These are phyloP conservation scores for Kazachstania taianensis DNA, from an alignment of 805 yeast genomes.

Conservation along the genomic window DNA sequence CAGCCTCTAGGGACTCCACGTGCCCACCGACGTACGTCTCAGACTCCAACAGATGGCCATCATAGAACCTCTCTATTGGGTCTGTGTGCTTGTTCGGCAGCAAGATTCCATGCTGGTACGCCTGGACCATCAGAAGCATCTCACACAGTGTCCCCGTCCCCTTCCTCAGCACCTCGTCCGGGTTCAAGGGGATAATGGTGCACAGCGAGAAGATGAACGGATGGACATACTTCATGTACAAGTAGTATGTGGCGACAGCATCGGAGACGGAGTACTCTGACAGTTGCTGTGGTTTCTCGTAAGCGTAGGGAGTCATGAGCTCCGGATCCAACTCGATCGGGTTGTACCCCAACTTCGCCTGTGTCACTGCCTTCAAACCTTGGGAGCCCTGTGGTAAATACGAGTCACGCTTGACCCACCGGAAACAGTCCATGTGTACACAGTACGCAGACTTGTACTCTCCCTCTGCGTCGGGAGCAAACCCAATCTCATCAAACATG, in stretches of 20 bases:
- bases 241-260: conserved; percentile 96
- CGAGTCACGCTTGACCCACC: conserved; percentile 98
- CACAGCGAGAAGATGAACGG: conserved; percentile 94
- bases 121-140: conserved; percentile 94
- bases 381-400: conserved; percentile 97
- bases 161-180: conserved; percentile 90
- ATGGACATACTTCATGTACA: conserved; percentile 93
- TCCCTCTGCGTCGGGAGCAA: conserved; percentile 77
- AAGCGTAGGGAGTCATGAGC: conserved; percentile 95
- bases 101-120: conserved; percentile 64
- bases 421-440: conserved; percentile 91
- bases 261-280: conserved; percentile 98
- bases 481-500: conserved; percentile 90
- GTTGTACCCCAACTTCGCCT: conserved; percentile 88
- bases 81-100: conserved; percentile 91
- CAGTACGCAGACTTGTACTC: conserved; percentile 90
- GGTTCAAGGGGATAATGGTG: conserved; percentile 89
- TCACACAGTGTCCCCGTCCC: conserved; percentile 99
- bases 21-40: conserved; percentile 99
- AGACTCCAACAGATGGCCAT: conserved; percentile 86
- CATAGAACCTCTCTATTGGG: conserved; percentile 87
- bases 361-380: conserved; percentile 95
- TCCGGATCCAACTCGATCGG: conserved; percentile 97
- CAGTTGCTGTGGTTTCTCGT: conserved; percentile 80
- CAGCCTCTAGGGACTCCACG: conserved; percentile 95